Conservation (phyloP, 2,329 filamentous ascomycete genomes). For the Chalaropsis ovoidea region DNA sequence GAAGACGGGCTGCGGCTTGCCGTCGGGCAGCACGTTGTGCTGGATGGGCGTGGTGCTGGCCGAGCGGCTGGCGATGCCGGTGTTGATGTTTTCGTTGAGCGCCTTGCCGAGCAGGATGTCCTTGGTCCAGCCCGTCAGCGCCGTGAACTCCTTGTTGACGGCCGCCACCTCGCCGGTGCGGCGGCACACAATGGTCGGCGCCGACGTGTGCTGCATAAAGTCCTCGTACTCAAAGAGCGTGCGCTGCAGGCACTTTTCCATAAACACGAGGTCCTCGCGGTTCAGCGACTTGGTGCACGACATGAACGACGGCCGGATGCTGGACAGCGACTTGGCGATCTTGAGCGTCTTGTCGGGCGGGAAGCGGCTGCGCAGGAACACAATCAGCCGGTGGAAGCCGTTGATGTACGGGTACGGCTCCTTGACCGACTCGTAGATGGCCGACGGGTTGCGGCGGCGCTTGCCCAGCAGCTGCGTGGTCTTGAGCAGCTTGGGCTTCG, state of each 20-base stretch:
- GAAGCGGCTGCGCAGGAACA: constrained; percentile 68
- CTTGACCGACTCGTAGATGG: constrained; percentile 79
- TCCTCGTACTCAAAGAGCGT: constrained; percentile 89
- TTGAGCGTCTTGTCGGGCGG: constrained; percentile 64
- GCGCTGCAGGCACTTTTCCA: constrained; percentile 94
- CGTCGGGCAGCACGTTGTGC: constrained; percentile 35
- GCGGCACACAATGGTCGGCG: constrained; percentile 82
- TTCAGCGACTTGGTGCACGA: constrained; percentile 83
- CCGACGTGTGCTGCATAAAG: constrained; percentile 77
- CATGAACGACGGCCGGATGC: constrained; percentile 87
- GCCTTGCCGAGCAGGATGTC: constrained; percentile 80
- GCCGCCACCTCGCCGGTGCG: constrained; percentile 91
- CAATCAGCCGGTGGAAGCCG: constrained; percentile 80
- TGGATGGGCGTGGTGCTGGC: constrained; percentile 44
- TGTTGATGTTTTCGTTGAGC: constrained; percentile 78
- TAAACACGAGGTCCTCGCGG: constrained; percentile 82
- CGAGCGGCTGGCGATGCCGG: constrained; percentile 43
- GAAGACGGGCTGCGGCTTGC: constrained; percentile 66
- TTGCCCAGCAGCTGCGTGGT: constrained; percentile 42
- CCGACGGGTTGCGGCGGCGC: constrained; percentile 61
- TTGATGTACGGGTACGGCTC: constrained; percentile 85
- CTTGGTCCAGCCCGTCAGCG: constrained; percentile 87
- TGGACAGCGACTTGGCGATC: constrained; percentile 78
- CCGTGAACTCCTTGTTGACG: constrained; percentile 93
- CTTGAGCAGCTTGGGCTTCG: constrained; percentile 35